phyloP scores from a whole-genome alignment of 305 asterid genomes.

The Plantago lanceolata region DNA sequence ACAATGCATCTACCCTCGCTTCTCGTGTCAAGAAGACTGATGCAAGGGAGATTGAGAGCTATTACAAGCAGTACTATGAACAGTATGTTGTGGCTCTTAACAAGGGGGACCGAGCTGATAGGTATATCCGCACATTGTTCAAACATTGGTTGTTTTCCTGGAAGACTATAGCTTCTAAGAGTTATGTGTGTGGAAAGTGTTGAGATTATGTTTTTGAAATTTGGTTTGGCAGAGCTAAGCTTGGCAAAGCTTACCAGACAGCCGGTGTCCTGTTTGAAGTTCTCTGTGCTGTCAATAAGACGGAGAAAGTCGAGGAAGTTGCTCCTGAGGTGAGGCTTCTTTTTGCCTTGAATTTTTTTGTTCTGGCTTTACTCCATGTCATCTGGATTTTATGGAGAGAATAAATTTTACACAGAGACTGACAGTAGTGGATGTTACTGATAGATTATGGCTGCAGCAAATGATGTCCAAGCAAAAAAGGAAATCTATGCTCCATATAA shows the following conservation, averaged over 20 bases:
- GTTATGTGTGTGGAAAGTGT: conserved; percentile 10
- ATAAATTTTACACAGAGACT: background rate
- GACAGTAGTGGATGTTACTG: background rate
- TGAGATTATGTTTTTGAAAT: conserved; percentile 16
- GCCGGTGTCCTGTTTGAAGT: conserved; percentile 87
- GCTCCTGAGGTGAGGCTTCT: conserved; percentile 59
- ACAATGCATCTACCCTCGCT: conserved; percentile 63
- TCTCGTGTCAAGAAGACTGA: conserved; percentile 71
- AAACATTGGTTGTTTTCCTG: conserved; percentile 10
- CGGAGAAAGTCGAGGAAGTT: conserved; percentile 77
- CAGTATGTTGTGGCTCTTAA: conserved; percentile 70
- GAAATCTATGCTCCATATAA: conserved; percentile 49
- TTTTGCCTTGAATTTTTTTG: background rate
- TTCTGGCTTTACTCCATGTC: too few species aligned
- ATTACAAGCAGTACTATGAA: conserved; percentile 74
- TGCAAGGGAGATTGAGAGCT: conserved; percentile 75
- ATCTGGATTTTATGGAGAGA: background rate
- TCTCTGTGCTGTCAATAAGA: conserved; percentile 78
- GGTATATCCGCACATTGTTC: conserved; percentile 36
- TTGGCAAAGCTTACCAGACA: conserved; percentile 80
- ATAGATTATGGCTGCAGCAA: conserved; percentile 50
- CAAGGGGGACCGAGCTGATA: conserved; percentile 79
- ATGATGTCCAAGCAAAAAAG: conserved; percentile 44
- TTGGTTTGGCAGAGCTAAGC: conserved; percentile 60
- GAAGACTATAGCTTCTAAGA: conserved; percentile 10